Conservation (phyloP, 2,329 filamentous ascomycete genomes). For the Waltergamsia citrina region DNA sequence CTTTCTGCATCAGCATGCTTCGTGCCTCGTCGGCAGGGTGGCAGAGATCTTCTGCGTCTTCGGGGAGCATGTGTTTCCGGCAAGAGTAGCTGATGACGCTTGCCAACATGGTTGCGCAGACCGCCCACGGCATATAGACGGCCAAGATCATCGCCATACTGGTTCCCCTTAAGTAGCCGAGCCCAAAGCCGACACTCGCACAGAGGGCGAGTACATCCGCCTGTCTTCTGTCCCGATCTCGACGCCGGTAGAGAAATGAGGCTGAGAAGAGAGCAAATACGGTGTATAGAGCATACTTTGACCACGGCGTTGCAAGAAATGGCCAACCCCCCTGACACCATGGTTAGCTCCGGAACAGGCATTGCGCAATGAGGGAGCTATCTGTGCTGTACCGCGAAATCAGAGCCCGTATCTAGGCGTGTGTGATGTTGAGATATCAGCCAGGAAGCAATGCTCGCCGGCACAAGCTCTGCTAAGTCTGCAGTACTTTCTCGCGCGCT, state of each 20-base stretch:
- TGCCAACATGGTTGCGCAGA: conserved; percentile 2
- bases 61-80: too few species aligned
- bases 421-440: not conserved
- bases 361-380: too few species aligned
- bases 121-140: conserved; percentile 4
- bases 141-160: conserved; percentile 1
- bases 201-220: conserved; percentile 1
- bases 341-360: too few species aligned
- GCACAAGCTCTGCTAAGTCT: not conserved
- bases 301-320: too few species aligned
- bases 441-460: not conserved
- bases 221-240: too few species aligned
- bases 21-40: too few species aligned
- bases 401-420: not conserved
- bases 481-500: not conserved
- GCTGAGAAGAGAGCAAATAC: too few species aligned
- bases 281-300: too few species aligned
- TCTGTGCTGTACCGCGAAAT: not conserved
- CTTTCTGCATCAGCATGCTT: too few species aligned
- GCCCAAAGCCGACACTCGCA: conserved; percentile 1
- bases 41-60: too few species aligned
- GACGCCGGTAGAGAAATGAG: too few species aligned
- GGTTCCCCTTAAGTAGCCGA: conserved; percentile 2
- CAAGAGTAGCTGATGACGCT: not conserved
- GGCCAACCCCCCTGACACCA: too few species aligned